A percentile compares a stretch with the other conserved stretches of the same genome.
Conservation (phyloP, 2,329 filamentous ascomycete species). For the Pezicula carpinea region DNA sequence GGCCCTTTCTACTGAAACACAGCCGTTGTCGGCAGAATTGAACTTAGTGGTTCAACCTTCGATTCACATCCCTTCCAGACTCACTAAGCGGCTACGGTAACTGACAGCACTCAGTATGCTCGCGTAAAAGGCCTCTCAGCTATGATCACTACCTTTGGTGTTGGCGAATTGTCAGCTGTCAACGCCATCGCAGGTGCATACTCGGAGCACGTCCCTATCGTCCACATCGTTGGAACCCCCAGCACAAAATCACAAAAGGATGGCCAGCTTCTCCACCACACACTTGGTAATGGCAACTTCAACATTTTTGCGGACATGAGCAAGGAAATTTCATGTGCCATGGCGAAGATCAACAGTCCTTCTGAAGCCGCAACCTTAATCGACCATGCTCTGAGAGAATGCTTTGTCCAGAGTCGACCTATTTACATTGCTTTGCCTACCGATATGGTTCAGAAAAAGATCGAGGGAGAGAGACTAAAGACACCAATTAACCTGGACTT, state of each 20-base stretch:
- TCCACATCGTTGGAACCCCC: slow-evolving; percentile 56
- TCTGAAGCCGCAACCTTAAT: slow-evolving; percentile 69
- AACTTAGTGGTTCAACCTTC: no score
- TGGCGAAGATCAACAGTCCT: slow-evolving; percentile 66
- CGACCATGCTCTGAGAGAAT: slow-evolving; percentile 71
- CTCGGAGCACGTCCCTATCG: slow-evolving; percentile 66
- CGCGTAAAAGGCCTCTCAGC: slow-evolving; percentile 67
- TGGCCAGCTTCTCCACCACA: slow-evolving; percentile 58
- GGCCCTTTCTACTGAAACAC: no score
- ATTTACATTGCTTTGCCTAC: slow-evolving; percentile 82
- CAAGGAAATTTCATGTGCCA: slow-evolving; percentile 63
- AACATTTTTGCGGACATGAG: slow-evolving; percentile 80
- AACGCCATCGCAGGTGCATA: slow-evolving; percentile 72
- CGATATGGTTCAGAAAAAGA: slow-evolving; percentile 71
- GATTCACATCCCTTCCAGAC: no score
- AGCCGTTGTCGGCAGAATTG: no score
- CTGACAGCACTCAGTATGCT: slow-evolving; percentile 44
- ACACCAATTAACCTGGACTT: slow-evolving; percentile 63
- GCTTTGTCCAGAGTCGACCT: slow-evolving; percentile 68
- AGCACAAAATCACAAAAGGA: slow-evolving; percentile 41
- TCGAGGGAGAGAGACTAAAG: slow-evolving; percentile 69
- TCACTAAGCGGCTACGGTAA: no score
- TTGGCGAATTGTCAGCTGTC: slow-evolving; percentile 68
- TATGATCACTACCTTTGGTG: slow-evolving; percentile 71
- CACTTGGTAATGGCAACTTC: slow-evolving; percentile 74